A percentile compares a stretch with the other conserved stretches of the same genome.
These are phyloP conservation scores for Persicaria tinctoria DNA, from an alignment of 148 eudicot genomes.

Conservation along the genomic window DNA sequence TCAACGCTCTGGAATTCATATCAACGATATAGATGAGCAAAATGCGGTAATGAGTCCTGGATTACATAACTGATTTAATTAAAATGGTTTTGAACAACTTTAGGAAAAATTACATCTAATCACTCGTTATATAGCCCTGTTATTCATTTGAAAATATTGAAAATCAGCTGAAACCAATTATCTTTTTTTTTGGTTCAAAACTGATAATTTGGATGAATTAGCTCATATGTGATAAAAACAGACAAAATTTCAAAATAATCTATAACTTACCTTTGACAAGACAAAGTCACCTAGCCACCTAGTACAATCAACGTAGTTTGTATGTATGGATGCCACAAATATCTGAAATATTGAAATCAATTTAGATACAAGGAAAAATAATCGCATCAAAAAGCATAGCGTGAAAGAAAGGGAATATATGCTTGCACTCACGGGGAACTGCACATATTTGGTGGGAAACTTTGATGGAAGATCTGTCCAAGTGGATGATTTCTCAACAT, in stretches of 20 bases:
- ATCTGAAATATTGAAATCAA: constrained; percentile 30
- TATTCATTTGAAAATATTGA: not conserved
- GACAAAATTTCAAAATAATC: not conserved
- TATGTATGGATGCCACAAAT: constrained; percentile 80
- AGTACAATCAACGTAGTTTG: constrained; percentile 95
- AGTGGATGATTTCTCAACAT: constrained; percentile 88
- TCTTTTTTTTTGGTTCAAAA: too few species aligned
- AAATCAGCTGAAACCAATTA: too few species aligned
- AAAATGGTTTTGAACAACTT: not conserved
- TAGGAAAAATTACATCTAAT: not conserved
- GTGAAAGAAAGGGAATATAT: not conserved
- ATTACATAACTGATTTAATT: not conserved
- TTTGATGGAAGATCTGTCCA: constrained; percentile 98
- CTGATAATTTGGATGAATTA: not conserved
- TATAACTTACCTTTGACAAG: constrained; percentile 66
- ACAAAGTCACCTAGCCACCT: constrained; percentile 99
- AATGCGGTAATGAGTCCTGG: not conserved
- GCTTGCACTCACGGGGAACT: constrained; percentile 69
- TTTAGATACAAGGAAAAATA: not conserved
- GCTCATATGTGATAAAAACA: not conserved
- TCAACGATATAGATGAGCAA: constrained; percentile 11
- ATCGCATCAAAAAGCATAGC: not conserved
- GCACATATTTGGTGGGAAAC: constrained; percentile 96
- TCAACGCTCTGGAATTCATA: constrained; percentile 73
- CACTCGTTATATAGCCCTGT: not conserved